A percentile compares a stretch with the other conserved stretches of the same genome.
Conservation (phyloP, 2,329 filamentous ascomycete genomes). For the Pseudogymnoascus sp. region DNA sequence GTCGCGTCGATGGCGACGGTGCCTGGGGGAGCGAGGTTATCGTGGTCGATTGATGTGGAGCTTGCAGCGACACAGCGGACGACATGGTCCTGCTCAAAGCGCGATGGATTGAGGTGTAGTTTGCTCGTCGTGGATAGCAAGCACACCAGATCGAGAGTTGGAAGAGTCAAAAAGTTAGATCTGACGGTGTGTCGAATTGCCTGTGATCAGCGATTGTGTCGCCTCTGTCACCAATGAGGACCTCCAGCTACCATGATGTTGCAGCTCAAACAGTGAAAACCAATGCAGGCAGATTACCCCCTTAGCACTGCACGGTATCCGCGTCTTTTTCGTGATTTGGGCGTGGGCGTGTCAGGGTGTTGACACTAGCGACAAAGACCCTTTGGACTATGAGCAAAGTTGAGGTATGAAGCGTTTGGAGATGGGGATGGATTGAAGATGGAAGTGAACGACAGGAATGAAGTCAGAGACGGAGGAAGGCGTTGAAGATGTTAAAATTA, state of each 20-base stretch:
- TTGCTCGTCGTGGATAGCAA: background rate
- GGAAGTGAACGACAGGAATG: background rate
- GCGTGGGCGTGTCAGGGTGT: background rate
- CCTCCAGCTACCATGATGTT: constrained; percentile 38
- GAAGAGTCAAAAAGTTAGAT: background rate
- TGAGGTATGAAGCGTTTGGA: background rate
- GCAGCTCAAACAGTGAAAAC: constrained; percentile 10
- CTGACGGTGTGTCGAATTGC: background rate
- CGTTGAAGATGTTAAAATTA: constrained; percentile 10
- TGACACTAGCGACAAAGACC: background rate
- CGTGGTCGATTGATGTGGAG: constrained; percentile 44
- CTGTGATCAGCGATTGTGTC: constrained; percentile 21
- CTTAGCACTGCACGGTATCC: background rate
- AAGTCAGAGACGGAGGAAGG: constrained; percentile 3
- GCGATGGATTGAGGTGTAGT: background rate
- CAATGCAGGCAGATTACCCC: background rate
- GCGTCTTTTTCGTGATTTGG: background rate
- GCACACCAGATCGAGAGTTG: background rate
- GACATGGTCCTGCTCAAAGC: constrained; percentile 42
- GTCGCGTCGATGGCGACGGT: constrained; percentile 40
- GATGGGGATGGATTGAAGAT: background rate
- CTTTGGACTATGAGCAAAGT: background rate
- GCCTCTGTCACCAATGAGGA: constrained; percentile 32
- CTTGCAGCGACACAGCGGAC: constrained; percentile 54
- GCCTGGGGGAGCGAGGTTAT: constrained; percentile 40